Base-by-base conservation (phyloP, 2,329 filamentous ascomycete species). In the Trichoderma sp. region DNA sequence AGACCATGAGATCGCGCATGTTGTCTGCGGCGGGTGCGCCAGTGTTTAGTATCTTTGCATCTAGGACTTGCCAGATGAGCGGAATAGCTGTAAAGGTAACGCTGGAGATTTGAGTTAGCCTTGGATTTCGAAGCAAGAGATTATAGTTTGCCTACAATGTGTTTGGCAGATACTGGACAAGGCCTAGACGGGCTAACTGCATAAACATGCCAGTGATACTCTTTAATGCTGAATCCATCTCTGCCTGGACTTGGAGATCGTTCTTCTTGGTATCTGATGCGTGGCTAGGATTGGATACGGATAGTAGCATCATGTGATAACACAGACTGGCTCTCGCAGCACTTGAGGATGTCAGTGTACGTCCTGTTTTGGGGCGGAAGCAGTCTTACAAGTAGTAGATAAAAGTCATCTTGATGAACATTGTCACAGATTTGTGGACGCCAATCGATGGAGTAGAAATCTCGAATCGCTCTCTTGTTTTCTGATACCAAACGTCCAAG, bases 271-370 rank as follows among this genome's bases (percentile, higher is more conserved):
- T 1, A 34, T 59, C 55, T 14, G 43, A 37, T 6, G 32, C 32
- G 21, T 56, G 28, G 18, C 65, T 34, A 13, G 58, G 65, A 10
- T 46, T 60, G 21, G 65, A 52, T 21, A 55, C 58, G 3, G 58
- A 68, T 32, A 68, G 18, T 24, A 68, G 21, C 55, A 60, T 68
- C 65, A 68, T 68, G 16, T 68, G 65, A 24, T 68, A 60, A 21
- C 65, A 68, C 18, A 68, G 24, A 24, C 55, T 68, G 13, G 65
- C 65, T 32, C 56, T 59, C 16, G 65, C 65, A 24, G 65, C 54
- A 46, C 65, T 67, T 18, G 24, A 18, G 5, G 8, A 14, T 30
- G 56, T 68, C 14, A 68, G 65, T 28, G 0, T 30, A 13, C 2
- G 18, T 7, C 24, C 5, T n/a, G 30, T 37, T 2, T 46, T 4